Evolutionary conservation across 768 basidiomycete species (phyloP).

Genomic region (Hygrocybe coccinea): DNA sequence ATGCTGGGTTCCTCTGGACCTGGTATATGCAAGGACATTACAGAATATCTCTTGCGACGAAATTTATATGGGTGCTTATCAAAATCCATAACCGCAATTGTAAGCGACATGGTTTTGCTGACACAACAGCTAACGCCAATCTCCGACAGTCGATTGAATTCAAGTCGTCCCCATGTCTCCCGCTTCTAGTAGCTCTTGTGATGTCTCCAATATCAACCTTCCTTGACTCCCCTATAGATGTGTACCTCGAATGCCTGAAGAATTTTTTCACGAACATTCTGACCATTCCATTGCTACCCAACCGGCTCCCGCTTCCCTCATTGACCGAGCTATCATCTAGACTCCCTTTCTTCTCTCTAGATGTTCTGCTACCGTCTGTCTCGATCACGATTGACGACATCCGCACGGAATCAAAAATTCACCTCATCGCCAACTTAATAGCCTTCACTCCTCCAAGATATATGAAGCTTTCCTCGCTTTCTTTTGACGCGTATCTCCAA

Average conservation of each 20-base stretch:
- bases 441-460: conserved; percentile 64
- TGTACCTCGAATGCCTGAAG: conserved; percentile 28
- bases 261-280: conserved; percentile 53
- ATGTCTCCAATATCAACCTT: conserved; percentile 37
- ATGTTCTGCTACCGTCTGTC: conserved; percentile 20
- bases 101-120: conserved; percentile 33
- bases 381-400: conserved; percentile 16
- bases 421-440: conserved; percentile 70
- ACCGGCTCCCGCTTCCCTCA: conserved; percentile 58
- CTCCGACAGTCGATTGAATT: conserved; percentile 48
- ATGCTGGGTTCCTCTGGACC: conserved; percentile 30
- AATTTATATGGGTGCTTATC: conserved; percentile 44
- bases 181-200: conserved; percentile 44
- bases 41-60: conserved; percentile 44
- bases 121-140: not conserved
- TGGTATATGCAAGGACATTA: conserved; percentile 31
- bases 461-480: conserved; percentile 37
- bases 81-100: conserved; percentile 43
- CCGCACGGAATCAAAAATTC: conserved; percentile 27
- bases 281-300: conserved; percentile 72
- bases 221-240: conserved; percentile 22
- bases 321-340: conserved; percentile 61
- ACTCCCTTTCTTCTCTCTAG: conserved; percentile 49
- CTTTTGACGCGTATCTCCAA: conserved; percentile 50
- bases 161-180: conserved; percentile 50